Evolutionary conservation across 768 basidiomycete species (phyloP).

Genomic region (Russula sp.): DNA sequence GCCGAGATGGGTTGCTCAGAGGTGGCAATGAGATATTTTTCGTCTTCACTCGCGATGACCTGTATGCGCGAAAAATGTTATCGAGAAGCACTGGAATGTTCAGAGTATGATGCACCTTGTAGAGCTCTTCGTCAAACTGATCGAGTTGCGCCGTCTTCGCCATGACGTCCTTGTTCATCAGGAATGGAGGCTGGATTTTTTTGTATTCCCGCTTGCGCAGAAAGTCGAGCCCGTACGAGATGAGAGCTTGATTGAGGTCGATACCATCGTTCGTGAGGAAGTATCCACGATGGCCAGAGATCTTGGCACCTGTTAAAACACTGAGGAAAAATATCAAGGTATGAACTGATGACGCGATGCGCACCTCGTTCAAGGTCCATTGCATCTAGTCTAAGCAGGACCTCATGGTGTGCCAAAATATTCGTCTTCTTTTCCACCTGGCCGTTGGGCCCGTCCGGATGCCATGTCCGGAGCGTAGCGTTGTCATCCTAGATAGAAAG

Average conservation of each 20-base stretch:
- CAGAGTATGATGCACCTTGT: constrained; percentile 63
- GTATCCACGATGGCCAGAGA: constrained; percentile 94
- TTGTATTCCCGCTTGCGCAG: constrained; percentile 78
- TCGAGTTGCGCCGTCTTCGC: constrained; percentile 96
- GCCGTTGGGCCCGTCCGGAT: constrained; percentile 71
- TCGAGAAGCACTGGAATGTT: background rate
- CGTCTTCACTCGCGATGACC: constrained; percentile 88
- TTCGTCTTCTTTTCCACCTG: constrained; percentile 68
- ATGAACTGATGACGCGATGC: background rate
- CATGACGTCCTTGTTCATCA: constrained; percentile 99
- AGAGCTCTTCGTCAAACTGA: constrained; percentile 97
- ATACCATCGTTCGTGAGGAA: constrained; percentile 95
- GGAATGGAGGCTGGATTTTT: constrained; percentile 95
- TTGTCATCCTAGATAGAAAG: constrained; percentile 77
- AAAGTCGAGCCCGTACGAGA: constrained; percentile 93
- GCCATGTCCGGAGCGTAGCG: constrained; percentile 73
- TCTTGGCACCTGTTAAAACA: constrained; percentile 66
- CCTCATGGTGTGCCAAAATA: constrained; percentile 97
- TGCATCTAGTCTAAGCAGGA: constrained; percentile 87
- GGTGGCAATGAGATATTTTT: constrained; percentile 98
- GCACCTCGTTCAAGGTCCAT: constrained; percentile 96
- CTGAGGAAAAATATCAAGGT: constrained; percentile 12
- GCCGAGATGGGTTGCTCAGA: constrained; percentile 99
- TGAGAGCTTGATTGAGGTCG: constrained; percentile 95
- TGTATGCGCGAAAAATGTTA: constrained; percentile 33